Base-by-base conservation (phyloP, 495 filamentous ascomycete genomes). In the Viridothelium virens region DNA sequence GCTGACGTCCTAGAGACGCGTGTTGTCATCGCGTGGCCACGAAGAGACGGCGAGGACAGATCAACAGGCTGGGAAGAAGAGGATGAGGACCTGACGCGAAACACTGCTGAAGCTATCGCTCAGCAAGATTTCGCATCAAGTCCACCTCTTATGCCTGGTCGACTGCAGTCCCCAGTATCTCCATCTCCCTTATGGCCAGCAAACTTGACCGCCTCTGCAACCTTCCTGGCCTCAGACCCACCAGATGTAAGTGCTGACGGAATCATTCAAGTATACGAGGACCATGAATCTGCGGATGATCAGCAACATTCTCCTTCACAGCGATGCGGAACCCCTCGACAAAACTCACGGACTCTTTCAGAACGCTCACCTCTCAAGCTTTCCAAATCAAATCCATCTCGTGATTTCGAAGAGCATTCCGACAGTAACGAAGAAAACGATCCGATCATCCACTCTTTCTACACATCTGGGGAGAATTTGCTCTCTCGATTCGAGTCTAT, bases 381-480 rank as follows among this genome's bases (percentile, higher is more conserved):
- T 36, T 65, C 66, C 4, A 37, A 38, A 25, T 70, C 66, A 14
- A 70, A 31, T 14, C 38, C 25, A 48, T 64, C 65, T 2, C 65
- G 66, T 37, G 84, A 80, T 7, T 64, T 61, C 3, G 70, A 72
- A 47, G 83, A 86, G 7, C 85, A 90, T 56, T 89, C 89, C 48
- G 89, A 96, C 56, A 85, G 86, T 38, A 86, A 96, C 73, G 92
- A 96, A 78, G 92, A 96, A 74, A 96, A 96, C 66, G 92, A 96
- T 67, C 92, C 91, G 2, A 87, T 96, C 65, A 79, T 96, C 7
- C 89, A 90, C 73, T 94, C 92, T 0, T 96, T 96, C 69, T 91
- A 91, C 64, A 90, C 91, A 1, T 93, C 87, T 71, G 91, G 91
- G 44, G 88, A 89, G 61, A 91, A 94, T 70, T 79, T 96, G 53